Evolutionary conservation across 2,329 filamentous ascomycete species (phyloP).

Genomic region (Parastagonospora avenae): DNA sequence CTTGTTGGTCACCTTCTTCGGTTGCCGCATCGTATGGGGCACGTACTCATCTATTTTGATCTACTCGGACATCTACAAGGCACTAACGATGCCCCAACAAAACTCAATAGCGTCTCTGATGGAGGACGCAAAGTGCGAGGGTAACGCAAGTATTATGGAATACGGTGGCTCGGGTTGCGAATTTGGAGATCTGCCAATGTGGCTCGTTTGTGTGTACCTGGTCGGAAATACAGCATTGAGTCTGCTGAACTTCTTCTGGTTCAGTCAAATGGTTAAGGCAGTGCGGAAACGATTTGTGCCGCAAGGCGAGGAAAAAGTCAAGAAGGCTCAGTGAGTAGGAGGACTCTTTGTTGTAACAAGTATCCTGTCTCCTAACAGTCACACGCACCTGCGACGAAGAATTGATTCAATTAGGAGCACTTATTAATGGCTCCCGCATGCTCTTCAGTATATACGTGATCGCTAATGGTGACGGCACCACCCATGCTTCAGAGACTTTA

Average conservation of each 20-base stretch:
- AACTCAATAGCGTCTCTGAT: slow-evolving; percentile 17
- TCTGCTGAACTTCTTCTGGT: slow-evolving; percentile 81
- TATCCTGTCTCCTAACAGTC: too few relatives aligned
- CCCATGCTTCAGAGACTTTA: too few relatives aligned
- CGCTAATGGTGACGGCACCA: too few relatives aligned
- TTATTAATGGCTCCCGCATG: too few relatives aligned
- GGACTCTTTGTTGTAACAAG: not conserved
- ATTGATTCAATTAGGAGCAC: too few relatives aligned
- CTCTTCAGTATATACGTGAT: too few relatives aligned
- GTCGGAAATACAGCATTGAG: slow-evolving; percentile 74
- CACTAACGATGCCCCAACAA: slow-evolving; percentile 31
- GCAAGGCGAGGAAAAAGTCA: slow-evolving; percentile 13
- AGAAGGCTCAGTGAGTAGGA: slow-evolving; percentile 25
- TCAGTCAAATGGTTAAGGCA: slow-evolving; percentile 82
- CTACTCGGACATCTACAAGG: slow-evolving; percentile 68
- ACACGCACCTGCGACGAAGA: too few relatives aligned
- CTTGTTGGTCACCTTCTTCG: slow-evolving; percentile 75
- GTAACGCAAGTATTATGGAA: slow-evolving; percentile 46
- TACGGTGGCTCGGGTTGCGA: slow-evolving; percentile 24
- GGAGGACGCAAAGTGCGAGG: slow-evolving; percentile 52
- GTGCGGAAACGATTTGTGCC: slow-evolving; percentile 75
- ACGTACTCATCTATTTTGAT: slow-evolving; percentile 70
- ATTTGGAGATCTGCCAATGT: slow-evolving; percentile 61
- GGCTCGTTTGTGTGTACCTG: slow-evolving; percentile 73
- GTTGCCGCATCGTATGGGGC: slow-evolving; percentile 76